Evolutionary conservation across 176 grass and related monocot genomes (phyloP).

Genomic region (Eremochloa ophiuroides): DNA sequence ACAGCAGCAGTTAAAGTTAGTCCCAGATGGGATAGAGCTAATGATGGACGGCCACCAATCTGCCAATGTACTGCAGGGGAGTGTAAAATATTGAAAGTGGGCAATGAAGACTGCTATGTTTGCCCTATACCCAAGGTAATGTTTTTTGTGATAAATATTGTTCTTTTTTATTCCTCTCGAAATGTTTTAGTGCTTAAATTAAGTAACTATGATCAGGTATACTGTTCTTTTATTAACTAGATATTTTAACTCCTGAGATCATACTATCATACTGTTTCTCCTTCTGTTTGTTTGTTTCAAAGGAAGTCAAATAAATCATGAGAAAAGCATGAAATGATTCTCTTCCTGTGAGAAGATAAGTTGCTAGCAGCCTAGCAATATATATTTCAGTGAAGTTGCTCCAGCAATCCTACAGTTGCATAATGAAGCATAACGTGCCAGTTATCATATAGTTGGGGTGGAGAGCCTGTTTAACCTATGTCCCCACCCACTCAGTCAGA

Average conservation of each 20-base stretch:
- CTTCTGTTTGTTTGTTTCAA: not conserved
- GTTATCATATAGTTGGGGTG: not conserved
- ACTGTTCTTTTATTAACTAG: not conserved
- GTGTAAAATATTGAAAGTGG: conserved; percentile 20
- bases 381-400: not conserved
- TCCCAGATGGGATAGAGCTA: conserved; percentile 14
- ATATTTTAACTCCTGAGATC: conserved; percentile 15
- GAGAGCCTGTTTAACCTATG: not conserved
- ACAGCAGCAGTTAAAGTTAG: conserved; percentile 22
- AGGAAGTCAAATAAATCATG: not conserved
- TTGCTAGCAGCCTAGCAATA: not conserved
- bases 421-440: not conserved
- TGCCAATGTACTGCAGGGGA: conserved; percentile 63
- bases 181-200: not conserved
- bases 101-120: conserved; percentile 37
- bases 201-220: not conserved
- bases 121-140: conserved; percentile 64
- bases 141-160: not conserved
- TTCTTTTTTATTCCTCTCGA: not conserved
- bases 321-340: not conserved
- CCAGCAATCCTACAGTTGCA: not conserved
- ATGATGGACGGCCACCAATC: not conserved
- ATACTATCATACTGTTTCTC: conserved; percentile 1
- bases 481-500: no score
- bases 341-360: not conserved